A percentile compares a stretch with the other conserved stretches of the same genome.
These are phyloP conservation scores for Scutellaria galericulata DNA, from an alignment of 257 asterid species.

Conservation along the genomic window DNA sequence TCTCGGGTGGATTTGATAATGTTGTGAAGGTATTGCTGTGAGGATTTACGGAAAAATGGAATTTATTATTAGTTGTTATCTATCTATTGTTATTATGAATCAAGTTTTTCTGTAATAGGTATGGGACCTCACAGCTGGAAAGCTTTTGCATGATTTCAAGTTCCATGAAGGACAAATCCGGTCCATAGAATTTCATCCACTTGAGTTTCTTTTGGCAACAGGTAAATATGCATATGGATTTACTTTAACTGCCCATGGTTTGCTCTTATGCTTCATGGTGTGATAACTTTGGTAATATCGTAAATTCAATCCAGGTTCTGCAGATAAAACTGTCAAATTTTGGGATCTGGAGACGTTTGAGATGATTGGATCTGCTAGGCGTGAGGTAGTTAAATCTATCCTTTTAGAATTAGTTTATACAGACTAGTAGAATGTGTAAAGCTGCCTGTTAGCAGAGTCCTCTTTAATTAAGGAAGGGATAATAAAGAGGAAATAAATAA, in stretches of 20 bases:
- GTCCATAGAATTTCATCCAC: slow-evolving; percentile 93
- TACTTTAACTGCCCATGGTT: not conserved
- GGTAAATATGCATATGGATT: slow-evolving; percentile 54
- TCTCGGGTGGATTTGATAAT: slow-evolving; percentile 97
- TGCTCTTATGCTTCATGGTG: slow-evolving; percentile 23
- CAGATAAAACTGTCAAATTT: slow-evolving; percentile 92
- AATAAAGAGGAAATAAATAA: slow-evolving; percentile 5
- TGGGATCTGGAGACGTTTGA: slow-evolving; percentile 99
- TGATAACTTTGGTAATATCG: slow-evolving; percentile 7
- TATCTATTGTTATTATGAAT: slow-evolving; percentile 32
- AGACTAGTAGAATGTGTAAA: slow-evolving; percentile 5
- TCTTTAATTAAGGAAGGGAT: slow-evolving; percentile 16
- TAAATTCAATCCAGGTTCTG: slow-evolving; percentile 74
- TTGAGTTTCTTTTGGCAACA: slow-evolving; percentile 93
- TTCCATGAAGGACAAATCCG: slow-evolving; percentile 95
- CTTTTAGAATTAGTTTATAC: slow-evolving; percentile 25
- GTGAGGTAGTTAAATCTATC: slow-evolving; percentile 66
- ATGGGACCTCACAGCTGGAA: slow-evolving; percentile 99
- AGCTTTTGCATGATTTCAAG: slow-evolving; percentile 94
- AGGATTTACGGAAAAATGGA: slow-evolving; percentile 24
- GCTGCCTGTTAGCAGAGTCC: slow-evolving; percentile 16
- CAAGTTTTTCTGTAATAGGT: slow-evolving; percentile 54
- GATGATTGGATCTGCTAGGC: slow-evolving; percentile 94
- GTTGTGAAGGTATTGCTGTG: slow-evolving; percentile 74
- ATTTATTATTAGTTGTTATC: slow-evolving; percentile 14